Conservation (phyloP, 2,329 filamentous ascomycete genomes). For the Colletotrichum plurivorum region DNA sequence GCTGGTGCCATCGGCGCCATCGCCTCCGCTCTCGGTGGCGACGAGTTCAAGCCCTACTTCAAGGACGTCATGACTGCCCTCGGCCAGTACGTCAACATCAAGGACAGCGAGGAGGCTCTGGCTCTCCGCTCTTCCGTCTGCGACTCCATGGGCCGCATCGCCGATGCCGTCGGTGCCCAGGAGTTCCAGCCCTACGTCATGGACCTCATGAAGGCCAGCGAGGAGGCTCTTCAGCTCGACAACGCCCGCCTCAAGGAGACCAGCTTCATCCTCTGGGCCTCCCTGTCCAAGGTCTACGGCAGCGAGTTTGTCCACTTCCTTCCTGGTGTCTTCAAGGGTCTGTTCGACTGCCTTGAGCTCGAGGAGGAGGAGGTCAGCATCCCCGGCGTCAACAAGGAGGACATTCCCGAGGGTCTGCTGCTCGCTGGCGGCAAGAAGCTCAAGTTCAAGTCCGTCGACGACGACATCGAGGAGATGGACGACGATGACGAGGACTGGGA, state of each 20-base stretch:
- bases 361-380: slow-evolving; percentile 90
- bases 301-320: slow-evolving; percentile 86
- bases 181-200: slow-evolving; percentile 93
- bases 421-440: slow-evolving; percentile 87
- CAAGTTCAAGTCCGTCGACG: slow-evolving; percentile 76
- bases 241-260: slow-evolving; percentile 95
- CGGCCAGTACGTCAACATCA: slow-evolving; percentile 85
- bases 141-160: slow-evolving; percentile 94
- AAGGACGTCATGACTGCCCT: slow-evolving; percentile 91
- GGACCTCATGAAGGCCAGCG: slow-evolving; percentile 91
- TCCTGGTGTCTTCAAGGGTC: slow-evolving; percentile 81
- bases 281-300: slow-evolving; percentile 93
- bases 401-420: slow-evolving; percentile 74
- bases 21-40: slow-evolving; percentile 86
- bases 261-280: slow-evolving; percentile 97
- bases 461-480: slow-evolving; percentile 71
- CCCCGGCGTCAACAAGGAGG: slow-evolving; percentile 73
- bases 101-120: slow-evolving; percentile 90
- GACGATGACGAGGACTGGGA: slow-evolving; percentile 84
- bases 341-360: slow-evolving; percentile 88
- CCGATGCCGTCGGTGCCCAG: slow-evolving; percentile 86
- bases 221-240: slow-evolving; percentile 89
- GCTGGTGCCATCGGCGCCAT: slow-evolving; percentile 93
- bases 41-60: slow-evolving; percentile 92
- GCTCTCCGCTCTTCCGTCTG: slow-evolving; percentile 91